These are phyloP conservation scores for Brassica cretica DNA, from an alignment of 345 rosid genomes.

Conservation along the genomic window DNA sequence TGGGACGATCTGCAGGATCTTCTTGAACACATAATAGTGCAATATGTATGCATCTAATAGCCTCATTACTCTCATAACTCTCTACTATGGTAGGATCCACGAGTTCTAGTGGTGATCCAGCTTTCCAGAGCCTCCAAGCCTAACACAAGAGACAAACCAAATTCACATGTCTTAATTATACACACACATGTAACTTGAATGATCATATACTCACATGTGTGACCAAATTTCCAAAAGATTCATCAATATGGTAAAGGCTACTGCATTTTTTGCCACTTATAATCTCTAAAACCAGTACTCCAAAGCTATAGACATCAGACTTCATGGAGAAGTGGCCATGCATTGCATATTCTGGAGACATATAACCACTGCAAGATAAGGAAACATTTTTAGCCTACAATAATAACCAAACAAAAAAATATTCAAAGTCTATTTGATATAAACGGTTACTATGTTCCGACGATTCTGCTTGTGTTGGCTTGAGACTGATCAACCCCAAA, in stretches of 20 bases:
- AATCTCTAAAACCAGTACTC: not conserved
- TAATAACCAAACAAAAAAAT: not conserved
- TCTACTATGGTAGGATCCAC: not conserved
- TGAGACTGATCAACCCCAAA: not conserved
- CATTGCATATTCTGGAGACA: not conserved
- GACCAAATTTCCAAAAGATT: not conserved
- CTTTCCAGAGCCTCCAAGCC: not conserved
- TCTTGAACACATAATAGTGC: not conserved
- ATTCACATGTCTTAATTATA: not conserved
- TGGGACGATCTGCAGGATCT: not conserved
- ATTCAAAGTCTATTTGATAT: not conserved
- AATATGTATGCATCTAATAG: not conserved
- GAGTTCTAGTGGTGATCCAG: not conserved
- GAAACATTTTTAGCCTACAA: not conserved
- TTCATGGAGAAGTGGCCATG: not conserved
- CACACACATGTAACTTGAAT: not conserved
- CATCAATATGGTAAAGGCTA: not conserved
- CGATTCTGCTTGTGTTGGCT: not conserved
- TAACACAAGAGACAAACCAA: not conserved
- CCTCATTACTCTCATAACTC: not conserved
- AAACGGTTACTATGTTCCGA: not conserved
- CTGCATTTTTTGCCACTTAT: not conserved
- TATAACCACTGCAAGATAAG: not conserved
- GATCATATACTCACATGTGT: too few relatives aligned
- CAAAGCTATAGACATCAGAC: not conserved